Evolutionary conservation across 371 early-diverging fungal species (phyloP).

Genomic region (Haplosporangium sp.): DNA sequence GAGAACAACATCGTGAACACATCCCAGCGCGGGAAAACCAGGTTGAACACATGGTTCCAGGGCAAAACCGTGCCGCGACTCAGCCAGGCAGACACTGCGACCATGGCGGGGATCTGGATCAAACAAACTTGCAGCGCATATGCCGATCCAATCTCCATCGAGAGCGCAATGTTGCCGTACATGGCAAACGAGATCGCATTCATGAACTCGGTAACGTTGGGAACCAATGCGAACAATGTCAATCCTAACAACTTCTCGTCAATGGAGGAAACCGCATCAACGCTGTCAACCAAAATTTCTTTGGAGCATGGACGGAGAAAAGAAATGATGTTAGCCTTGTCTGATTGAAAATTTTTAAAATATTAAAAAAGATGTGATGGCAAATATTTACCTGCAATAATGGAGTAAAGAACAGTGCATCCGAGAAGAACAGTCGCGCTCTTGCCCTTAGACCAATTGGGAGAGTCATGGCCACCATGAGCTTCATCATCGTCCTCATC

Average conservation of each 20-base stretch:
- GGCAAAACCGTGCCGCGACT: constrained; percentile 44
- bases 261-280: constrained; percentile 78
- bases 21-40: constrained; percentile 94
- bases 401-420: constrained; percentile 87
- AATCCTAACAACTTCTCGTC: constrained; percentile 90
- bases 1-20: constrained; percentile 84
- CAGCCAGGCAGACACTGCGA: constrained; percentile 81
- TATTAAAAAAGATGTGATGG: not conserved
- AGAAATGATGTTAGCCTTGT: not conserved
- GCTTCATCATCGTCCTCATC: constrained; percentile 70
- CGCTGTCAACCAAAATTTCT: constrained; percentile 80
- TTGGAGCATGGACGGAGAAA: not conserved
- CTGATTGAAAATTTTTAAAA: not conserved
- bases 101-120: constrained; percentile 92
- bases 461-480: constrained; percentile 87
- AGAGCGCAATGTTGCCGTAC: constrained; percentile 90
- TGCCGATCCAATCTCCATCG: constrained; percentile 96
- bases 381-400: constrained; percentile 74
- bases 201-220: constrained; percentile 95
- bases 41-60: constrained; percentile 62
- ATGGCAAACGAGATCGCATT: constrained; percentile 96
- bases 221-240: constrained; percentile 94
- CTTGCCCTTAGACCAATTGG: constrained; percentile 90
- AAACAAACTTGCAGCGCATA: constrained; percentile 94
- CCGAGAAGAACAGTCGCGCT: constrained; percentile 80